These are phyloP conservation scores for Zasmidium cellare DNA, from an alignment of 2,329 filamentous ascomycete genomes.

Conservation along the genomic window DNA sequence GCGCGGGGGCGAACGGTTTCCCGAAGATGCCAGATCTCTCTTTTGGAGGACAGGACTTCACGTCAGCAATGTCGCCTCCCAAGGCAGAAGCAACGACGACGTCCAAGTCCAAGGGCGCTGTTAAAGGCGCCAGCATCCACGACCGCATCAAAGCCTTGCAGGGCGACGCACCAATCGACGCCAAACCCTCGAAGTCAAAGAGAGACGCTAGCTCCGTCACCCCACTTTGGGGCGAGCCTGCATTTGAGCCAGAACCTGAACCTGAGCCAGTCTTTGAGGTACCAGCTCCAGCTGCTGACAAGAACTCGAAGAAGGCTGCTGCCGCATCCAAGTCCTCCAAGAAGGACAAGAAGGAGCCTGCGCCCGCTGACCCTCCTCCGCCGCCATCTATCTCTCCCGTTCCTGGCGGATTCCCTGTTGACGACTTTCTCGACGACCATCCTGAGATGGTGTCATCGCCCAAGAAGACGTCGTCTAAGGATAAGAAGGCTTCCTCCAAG, in stretches of 20 bases:
- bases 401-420: constrained; percentile 49
- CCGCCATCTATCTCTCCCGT: constrained; percentile 36
- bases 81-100: constrained; percentile 42
- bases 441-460: constrained; percentile 23
- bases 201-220: constrained; percentile 27
- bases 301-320: constrained; percentile 27
- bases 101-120: constrained; percentile 44
- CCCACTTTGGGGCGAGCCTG: constrained; percentile 31
- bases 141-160: constrained; percentile 54
- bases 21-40: constrained; percentile 47
- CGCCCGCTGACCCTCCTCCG: constrained; percentile 19
- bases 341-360: constrained; percentile 22
- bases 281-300: constrained; percentile 16
- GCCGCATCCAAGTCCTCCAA: constrained; percentile 20
- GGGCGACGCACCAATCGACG: constrained; percentile 38
- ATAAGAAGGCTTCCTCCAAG: constrained; percentile 23
- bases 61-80: constrained; percentile 40
- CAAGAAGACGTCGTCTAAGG: constrained; percentile 23
- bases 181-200: constrained; percentile 37
- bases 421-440: constrained; percentile 39
- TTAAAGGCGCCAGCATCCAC: constrained; percentile 47
- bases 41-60: constrained; percentile 39
- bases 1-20: constrained; percentile 37
- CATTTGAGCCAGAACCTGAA: constrained; percentile 30
- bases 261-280: constrained; percentile 26